Percentiles rank a stretch among this genome's conserved stretches.
Evolutionary conservation across 2,329 filamentous ascomycete species (phyloP).

Genomic region (Grosmannia penicillata): DNA sequence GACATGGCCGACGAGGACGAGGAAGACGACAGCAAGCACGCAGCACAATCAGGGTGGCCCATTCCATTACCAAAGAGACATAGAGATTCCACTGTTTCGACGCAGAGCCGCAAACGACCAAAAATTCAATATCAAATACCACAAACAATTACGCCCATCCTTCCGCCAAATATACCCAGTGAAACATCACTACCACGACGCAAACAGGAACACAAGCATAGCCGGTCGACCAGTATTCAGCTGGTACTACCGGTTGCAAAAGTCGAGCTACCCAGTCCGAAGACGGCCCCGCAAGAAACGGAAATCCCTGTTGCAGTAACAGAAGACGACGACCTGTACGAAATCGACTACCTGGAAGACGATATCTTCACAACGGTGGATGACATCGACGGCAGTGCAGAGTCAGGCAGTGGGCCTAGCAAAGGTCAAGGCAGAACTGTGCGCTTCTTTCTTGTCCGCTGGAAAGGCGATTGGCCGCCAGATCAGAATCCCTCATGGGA

Average conservation of each 20-base stretch:
- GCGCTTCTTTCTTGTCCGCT: constrained; percentile 36
- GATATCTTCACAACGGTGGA: constrained; percentile 24
- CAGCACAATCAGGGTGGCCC: no score
- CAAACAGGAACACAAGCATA: no score
- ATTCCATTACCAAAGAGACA: no score
- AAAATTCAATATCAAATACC: background rate
- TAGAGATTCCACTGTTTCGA: no score
- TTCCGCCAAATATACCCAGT: background rate
- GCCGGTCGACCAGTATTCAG: no score
- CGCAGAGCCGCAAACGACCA: no score
- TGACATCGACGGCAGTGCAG: constrained; percentile 15
- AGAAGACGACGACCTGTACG: constrained; percentile 8
- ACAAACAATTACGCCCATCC: background rate
- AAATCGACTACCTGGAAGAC: constrained; percentile 12
- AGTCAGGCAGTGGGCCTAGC: background rate
- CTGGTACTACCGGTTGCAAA: background rate
- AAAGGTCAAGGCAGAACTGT: constrained; percentile 9
- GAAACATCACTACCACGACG: background rate
- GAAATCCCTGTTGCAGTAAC: constrained; percentile 1
- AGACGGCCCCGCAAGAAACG: background rate
- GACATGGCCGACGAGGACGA: background rate
- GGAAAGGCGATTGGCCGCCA: constrained; percentile 41
- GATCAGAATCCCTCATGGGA: constrained; percentile 45
- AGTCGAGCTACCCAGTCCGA: background rate
- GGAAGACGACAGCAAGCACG: background rate